Percentiles rank a stretch among this genome's conserved stretches.
Evolutionary conservation across 139 green algal species (phyloP).

Genomic region (Desmodesmus armatus): DNA sequence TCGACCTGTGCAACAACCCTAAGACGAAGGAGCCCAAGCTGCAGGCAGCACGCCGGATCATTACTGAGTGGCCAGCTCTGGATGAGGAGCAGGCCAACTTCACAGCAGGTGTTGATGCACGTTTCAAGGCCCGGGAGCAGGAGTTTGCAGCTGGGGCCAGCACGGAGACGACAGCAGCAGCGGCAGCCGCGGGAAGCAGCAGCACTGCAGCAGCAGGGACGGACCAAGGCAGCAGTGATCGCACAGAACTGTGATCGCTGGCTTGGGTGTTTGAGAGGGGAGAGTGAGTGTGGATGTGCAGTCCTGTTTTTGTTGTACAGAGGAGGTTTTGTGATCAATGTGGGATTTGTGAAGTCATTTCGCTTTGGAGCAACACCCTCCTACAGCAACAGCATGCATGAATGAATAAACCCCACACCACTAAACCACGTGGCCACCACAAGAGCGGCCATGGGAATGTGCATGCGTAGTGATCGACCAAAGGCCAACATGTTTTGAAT

Average conservation of each 20-base stretch:
- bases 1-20: conserved; percentile 99
- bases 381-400: too few relatives aligned
- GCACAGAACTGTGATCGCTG: not conserved
- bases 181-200: not conserved
- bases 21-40: conserved; percentile 99
- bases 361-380: too few relatives aligned
- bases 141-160: conserved; percentile 11
- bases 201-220: not conserved
- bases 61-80: conserved; percentile 89
- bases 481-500: too few relatives aligned
- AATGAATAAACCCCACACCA: too few relatives aligned
- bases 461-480: too few relatives aligned
- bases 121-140: conserved; percentile 24
- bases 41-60: conserved; percentile 88
- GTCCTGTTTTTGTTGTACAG: too few relatives aligned
- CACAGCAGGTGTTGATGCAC: conserved; percentile 30
- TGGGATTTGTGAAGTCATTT: too few relatives aligned
- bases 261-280: too few relatives aligned
- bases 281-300: too few relatives aligned
- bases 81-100: conserved; percentile 75
- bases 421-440: too few relatives aligned
- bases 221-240: not conserved
- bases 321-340: too few relatives aligned
- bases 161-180: not conserved
- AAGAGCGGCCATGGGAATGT: too few relatives aligned